Evolutionary conservation across 805 yeast genomes (phyloP), one percentile per base, ranked within the genome.

Genomic region (Saccharomycopsis malanga): DNA sequence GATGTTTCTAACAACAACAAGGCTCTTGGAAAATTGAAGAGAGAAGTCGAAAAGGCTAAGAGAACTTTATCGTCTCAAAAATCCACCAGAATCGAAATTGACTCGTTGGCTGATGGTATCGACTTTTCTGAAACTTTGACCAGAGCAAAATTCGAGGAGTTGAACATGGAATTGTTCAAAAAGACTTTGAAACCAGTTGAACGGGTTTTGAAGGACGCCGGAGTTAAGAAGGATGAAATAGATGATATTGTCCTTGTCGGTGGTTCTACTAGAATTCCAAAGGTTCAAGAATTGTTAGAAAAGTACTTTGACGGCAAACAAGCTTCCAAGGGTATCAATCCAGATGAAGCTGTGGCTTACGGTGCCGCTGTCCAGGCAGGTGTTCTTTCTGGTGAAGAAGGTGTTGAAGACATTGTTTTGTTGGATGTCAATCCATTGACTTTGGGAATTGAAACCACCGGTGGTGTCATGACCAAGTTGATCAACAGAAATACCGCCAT

Each of bases 311-410:
- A 83, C 62, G 96, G 96, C 61, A 91, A 93, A 77, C 88, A 88
- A 71, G 91, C 95, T 56, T 87, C 95, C 58, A 91, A 89, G 79
- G 91, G 96, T 61, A 91, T 91, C 63, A 91, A 91, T 76, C 98
- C 98, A 55, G 98, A 91, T 73, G 98, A 91, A 76, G 98, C 98
- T 66, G 98, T 91, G 63, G 98, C 98, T 38, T 91, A 82, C 61
- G 98, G 98, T 79, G 98, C 98, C 53, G 97, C 98, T 55, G 97
- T 91, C 55, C 98, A 91, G 75, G 98, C 96, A 49, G 98, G 98
- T 74, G 94, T 91, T 58, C 74, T 91, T 56, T 81, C 95, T 48
- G 98, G 98, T 69, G 96, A 89, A 70, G 88, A 83, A 61, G 93
- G 94, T 67, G 93, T 81, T 54, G 94, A 84, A 61, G 93, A 84